phyloP scores from a whole-genome alignment of 306 rosid genomes.

The Cicer chorassanicum region DNA sequence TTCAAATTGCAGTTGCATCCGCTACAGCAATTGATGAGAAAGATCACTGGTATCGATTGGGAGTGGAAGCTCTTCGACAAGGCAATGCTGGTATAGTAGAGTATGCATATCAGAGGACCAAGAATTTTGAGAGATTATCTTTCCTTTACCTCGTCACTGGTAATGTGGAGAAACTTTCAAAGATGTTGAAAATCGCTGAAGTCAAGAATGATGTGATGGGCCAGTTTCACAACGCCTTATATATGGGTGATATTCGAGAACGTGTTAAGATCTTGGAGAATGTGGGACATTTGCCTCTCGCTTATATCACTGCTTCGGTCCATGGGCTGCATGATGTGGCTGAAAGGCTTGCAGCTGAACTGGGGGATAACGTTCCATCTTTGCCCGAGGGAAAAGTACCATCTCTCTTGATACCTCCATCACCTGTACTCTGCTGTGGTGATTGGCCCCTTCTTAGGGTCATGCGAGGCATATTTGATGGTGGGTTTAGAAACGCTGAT shows the following conservation, averaged over 20 bases:
- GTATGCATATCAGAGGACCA: conserved; percentile 95
- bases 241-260: conserved; percentile 79
- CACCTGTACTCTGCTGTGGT: conserved; percentile 75
- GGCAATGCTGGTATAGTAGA: conserved; percentile 93
- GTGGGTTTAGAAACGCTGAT: conserved; percentile 65
- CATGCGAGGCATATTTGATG: conserved; percentile 82
- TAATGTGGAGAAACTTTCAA: conserved; percentile 77
- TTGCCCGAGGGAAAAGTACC: conserved; percentile 75
- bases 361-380: conserved; percentile 81
- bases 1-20: conserved; percentile 90
- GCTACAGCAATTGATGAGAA: conserved; percentile 94
- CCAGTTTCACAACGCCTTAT: conserved; percentile 90
- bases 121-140: conserved; percentile 89
- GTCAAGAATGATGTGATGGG: conserved; percentile 98
- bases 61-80: conserved; percentile 95
- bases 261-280: conserved; percentile 88
- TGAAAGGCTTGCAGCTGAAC: conserved; percentile 77
- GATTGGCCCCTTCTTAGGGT: conserved; percentile 98
- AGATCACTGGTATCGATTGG: conserved; percentile 91
- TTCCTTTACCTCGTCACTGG: conserved; percentile 90
- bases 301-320: conserved; percentile 77
- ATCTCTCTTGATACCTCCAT: conserved; percentile 75
- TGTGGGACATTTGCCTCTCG: conserved; percentile 89
- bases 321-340: conserved; percentile 85
- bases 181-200: conserved; percentile 97